Conservation (phyloP, 306 rosid genomes). For the Acacia melanoxylon region DNA sequence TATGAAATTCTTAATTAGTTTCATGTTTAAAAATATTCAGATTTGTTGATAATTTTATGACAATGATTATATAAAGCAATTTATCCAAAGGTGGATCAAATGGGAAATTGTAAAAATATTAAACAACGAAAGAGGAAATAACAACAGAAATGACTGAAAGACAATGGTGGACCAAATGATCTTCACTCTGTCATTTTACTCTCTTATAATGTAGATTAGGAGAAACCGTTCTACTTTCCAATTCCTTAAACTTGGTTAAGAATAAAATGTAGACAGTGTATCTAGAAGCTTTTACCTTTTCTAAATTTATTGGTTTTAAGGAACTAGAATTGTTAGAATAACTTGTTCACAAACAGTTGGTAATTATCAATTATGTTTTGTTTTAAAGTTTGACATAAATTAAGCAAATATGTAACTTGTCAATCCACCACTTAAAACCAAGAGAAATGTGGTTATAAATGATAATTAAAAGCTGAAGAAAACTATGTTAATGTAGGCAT, state of each 20-base stretch:
- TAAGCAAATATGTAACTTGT: neutral
- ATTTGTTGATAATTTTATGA: neutral
- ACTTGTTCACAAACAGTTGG: neutral
- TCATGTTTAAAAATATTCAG: neutral
- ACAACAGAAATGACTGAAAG: too few species aligned
- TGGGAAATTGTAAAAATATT: too few species aligned
- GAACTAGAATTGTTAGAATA: too few species aligned
- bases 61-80: neutral
- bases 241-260: too few species aligned
- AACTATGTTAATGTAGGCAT: neutral
- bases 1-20: neutral
- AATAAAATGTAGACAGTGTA: neutral
- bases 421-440: neutral
- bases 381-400: neutral
- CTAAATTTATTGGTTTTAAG: neutral
- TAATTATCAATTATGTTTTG: too few species aligned
- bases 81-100: neutral
- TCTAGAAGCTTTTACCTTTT: neutral
- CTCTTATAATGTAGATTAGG: neutral
- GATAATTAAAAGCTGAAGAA: constrained; percentile 8
- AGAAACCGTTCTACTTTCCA: too few species aligned
- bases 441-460: neutral
- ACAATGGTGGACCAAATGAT: neutral
- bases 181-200: neutral
- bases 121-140: too few species aligned